A percentile compares a stretch with the other conserved stretches of the same genome.
These are phyloP conservation scores for Taxawa tesnikishii DNA, from an alignment of 2,329 filamentous ascomycete genomes.

Conservation along the genomic window DNA sequence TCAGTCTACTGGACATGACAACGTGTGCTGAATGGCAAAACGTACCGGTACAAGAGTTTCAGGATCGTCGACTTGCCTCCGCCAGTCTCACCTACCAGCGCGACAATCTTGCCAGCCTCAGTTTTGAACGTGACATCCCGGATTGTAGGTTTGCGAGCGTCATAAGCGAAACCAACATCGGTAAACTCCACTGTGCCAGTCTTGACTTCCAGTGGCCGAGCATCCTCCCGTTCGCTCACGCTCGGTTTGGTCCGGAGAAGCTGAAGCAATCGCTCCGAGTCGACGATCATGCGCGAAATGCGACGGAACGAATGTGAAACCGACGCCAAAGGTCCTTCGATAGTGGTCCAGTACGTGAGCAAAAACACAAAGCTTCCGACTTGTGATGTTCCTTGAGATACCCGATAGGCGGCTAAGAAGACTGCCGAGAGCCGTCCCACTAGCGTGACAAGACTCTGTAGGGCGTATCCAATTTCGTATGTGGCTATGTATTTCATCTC, in stretches of 20 bases:
- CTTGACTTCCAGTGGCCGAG: conserved; percentile 31
- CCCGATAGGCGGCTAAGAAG: conserved; percentile 41
- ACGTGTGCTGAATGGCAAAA: no score
- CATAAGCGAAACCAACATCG: conserved; percentile 44
- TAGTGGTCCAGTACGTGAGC: conserved; percentile 48
- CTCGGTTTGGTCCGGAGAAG: conserved; percentile 47
- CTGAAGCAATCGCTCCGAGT: conserved; percentile 49
- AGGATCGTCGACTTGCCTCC: conserved; percentile 51
- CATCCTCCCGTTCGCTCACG: conserved; percentile 36
- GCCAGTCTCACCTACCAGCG: conserved; percentile 50
- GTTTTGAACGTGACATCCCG: conserved; percentile 36
- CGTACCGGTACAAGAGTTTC: conserved; percentile 48
- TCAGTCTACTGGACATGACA: no score
- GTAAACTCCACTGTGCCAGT: conserved; percentile 42
- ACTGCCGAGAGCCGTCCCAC: conserved; percentile 36
- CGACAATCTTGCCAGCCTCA: conserved; percentile 42
- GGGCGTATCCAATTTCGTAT: conserved; percentile 22
- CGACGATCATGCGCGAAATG: conserved; percentile 44
- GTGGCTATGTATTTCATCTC: conserved; percentile 16
- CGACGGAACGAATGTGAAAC: conserved; percentile 37
- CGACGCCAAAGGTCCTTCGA: conserved; percentile 35
- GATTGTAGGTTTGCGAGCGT: conserved; percentile 39
- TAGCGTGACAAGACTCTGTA: conserved; percentile 35
- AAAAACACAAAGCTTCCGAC: conserved; percentile 54
- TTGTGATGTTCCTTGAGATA: conserved; percentile 34